These are phyloP conservation scores for Rubia yunnanensis DNA, from an alignment of 257 asterid species.

Conservation along the genomic window DNA sequence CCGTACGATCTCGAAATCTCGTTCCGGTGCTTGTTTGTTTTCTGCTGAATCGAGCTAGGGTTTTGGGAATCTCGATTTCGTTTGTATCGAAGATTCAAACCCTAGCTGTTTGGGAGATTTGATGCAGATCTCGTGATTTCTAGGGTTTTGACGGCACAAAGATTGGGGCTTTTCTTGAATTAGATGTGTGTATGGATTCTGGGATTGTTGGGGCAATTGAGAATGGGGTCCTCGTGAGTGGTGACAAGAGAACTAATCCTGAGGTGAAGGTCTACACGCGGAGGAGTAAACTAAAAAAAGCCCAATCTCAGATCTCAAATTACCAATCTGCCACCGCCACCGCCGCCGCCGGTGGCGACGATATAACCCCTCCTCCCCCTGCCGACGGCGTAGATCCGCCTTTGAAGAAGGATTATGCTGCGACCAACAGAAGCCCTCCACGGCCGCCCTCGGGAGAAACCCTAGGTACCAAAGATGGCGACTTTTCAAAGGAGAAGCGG, in stretches of 20 bases:
- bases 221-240: conserved; percentile 14
- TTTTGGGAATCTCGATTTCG: conserved; percentile 10
- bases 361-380: neutral
- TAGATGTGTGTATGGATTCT: conserved; percentile 38
- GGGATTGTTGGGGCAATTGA: conserved; percentile 21
- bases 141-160: conserved; percentile 14
- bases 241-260: conserved; percentile 3
- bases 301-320: conserved; percentile 10
- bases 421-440: neutral
- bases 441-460: conserved; percentile 13
- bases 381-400: conserved; percentile 6
- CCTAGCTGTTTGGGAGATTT: no score
- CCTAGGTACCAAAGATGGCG: conserved; percentile 15
- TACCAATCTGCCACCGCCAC: conserved; percentile 15
- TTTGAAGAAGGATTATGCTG: neutral
- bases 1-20: neutral
- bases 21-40: conserved; percentile 1
- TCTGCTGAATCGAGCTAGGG: conserved; percentile 10
- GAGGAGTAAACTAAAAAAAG: conserved; percentile 16
- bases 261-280: conserved; percentile 26
- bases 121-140: conserved; percentile 10
- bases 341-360: conserved; percentile 8
- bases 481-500: conserved; percentile 1
- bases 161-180: conserved; percentile 20
- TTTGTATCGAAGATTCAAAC: conserved; percentile 15